These are phyloP conservation scores for Gracilariopsis chorda DNA, from an alignment of 23 red algal species.

Conservation along the genomic window DNA sequence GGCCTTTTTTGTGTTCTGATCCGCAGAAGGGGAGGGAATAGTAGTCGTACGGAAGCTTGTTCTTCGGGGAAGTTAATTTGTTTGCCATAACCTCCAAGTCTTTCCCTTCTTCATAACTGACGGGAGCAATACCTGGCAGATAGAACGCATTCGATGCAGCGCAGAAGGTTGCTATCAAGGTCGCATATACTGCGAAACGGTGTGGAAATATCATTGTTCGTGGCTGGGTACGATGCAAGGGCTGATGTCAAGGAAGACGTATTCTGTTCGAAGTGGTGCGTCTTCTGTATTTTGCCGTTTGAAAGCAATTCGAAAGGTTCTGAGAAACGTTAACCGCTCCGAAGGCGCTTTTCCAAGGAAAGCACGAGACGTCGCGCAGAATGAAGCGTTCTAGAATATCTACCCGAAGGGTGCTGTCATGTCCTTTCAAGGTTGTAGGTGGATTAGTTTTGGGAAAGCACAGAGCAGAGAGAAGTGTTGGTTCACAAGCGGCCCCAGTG, in stretches of 20 bases:
- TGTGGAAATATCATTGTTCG: background rate
- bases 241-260: background rate
- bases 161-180: background rate
- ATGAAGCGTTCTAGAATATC: background rate
- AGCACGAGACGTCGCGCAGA: background rate
- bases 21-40: conserved; percentile 95
- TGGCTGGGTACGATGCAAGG: background rate
- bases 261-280: background rate
- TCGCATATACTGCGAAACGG: background rate
- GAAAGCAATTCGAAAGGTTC: background rate
- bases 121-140: conserved; percentile 90
- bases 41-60: conserved; percentile 85
- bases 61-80: conserved; percentile 80
- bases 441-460: background rate
- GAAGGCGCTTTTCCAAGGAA: background rate
- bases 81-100: conserved; percentile 73
- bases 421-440: background rate
- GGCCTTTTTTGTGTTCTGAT: conserved; percentile 49
- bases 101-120: background rate
- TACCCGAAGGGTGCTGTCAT: background rate
- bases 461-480: background rate
- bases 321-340: background rate
- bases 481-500: background rate
- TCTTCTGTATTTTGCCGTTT: background rate
- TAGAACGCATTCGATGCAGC: conserved; percentile 52